Evolutionary conservation across 345 rosid genomes (phyloP), one percentile per base, ranked within the genome.

Genomic region (Draba incana): DNA sequence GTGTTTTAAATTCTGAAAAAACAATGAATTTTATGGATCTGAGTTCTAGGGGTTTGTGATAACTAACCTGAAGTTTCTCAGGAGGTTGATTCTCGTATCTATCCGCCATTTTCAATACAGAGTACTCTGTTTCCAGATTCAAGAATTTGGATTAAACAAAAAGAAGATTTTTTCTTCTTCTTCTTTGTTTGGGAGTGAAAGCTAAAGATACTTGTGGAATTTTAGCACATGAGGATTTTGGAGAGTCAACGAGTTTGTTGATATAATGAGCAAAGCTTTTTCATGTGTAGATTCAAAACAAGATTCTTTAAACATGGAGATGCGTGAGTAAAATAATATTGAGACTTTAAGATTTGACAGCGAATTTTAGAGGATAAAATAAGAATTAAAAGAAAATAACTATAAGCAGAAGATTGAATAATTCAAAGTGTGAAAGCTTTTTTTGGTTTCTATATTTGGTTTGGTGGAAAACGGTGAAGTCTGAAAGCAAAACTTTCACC

Each of bases 281-380:
- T 42, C 44, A 37, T 48, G 57, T 27, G 57, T 38, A 16, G 66
- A 58, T 69, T 58, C 59, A 35, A 48, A 24, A 45, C 46, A 69
- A 49, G 65, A 69, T 48, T 57, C 57, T 37, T 49, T 14, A 69
- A 46, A 10, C 16, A 68, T 57, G 56, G 57, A 57, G 72, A 68
- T 46, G 2, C 10, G 0, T 8, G 10, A 35, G 39, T 35, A 35
- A 35, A 35, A 35, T 35, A 35, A 35, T 35, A 33, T 33, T 33
- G 37, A 35, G 39, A 35, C 38, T 31, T 31, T 7, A 35, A 35
- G 38, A 2, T 35, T 35, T 35, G 38, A 35, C 38, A 35, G 39
- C 39, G 39, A 35, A 35, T 35, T 8, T 35, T 10, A 35, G 2
- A 35, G 39, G 39, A 8, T 8, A 35, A 35, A 35, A 44, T 37